These are phyloP conservation scores for Wickerhamomyces queroliae DNA, from an alignment of 805 yeast genomes.

Conservation along the genomic window DNA sequence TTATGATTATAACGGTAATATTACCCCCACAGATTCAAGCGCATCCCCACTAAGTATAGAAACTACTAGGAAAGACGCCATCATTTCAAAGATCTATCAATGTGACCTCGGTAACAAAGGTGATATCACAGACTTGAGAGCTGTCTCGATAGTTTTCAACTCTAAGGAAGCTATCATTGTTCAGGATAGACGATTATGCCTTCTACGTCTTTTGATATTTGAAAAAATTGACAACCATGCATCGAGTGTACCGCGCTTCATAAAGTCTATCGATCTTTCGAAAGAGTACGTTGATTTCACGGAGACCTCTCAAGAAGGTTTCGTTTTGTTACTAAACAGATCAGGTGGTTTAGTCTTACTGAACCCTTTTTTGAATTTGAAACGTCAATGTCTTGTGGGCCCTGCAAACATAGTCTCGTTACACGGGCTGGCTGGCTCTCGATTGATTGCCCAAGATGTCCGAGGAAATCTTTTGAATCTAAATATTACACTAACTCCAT, in stretches of 20 bases:
- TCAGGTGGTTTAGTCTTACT: conserved; percentile 33
- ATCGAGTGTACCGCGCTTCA: conserved; percentile 29
- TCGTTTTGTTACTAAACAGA: conserved; percentile 36
- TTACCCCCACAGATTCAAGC: conserved; percentile 37
- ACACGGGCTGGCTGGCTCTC: conserved; percentile 12
- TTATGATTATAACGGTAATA: conserved; percentile 34
- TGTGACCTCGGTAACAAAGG: conserved; percentile 27
- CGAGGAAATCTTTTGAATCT: conserved; percentile 18
- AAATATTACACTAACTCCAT: conserved; percentile 38
- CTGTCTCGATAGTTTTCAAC: conserved; percentile 35
- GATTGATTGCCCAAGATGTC: conserved; percentile 7
- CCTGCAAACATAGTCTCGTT: conserved; percentile 2
- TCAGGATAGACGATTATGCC: conserved; percentile 34
- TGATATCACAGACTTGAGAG: conserved; percentile 26
- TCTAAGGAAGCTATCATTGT: conserved; percentile 60
- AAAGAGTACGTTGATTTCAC: conserved; percentile 33
- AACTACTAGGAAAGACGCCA: conserved; percentile 55
- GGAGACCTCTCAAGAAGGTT: conserved; percentile 35
- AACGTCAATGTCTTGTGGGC: conserved; percentile 28
- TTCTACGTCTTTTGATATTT: conserved; percentile 47
- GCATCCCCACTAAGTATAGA: conserved; percentile 36
- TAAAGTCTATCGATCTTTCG: conserved; percentile 24
- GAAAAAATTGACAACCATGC: conserved; percentile 26
- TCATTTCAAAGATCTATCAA: conserved; percentile 55
- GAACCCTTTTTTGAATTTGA: conserved; percentile 52